phyloP scores from a whole-genome alignment of 2,329 filamentous ascomycete genomes.

The Metarhizium humberi region DNA sequence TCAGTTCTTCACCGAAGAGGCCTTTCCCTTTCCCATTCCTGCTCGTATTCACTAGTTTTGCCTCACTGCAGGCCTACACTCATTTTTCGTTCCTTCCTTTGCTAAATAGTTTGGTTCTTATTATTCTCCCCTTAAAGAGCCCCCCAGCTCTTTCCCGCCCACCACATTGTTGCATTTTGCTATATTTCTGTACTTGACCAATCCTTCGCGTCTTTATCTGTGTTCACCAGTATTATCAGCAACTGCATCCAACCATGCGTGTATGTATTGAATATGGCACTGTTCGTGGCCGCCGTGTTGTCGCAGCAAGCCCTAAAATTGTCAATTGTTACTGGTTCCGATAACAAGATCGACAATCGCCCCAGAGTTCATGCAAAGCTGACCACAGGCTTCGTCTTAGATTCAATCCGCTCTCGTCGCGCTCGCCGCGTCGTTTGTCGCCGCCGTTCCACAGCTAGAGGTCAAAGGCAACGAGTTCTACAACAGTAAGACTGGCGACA shows the following conservation, averaged over 20 bases:
- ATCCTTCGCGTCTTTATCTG: slow-evolving; percentile 1
- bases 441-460: slow-evolving; percentile 48
- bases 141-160: not conserved
- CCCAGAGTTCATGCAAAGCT: not conserved
- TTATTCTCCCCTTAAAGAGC: not conserved
- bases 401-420: slow-evolving; percentile 39
- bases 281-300: not conserved
- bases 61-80: slow-evolving; percentile 2
- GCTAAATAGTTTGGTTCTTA: too few species aligned
- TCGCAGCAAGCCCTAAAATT: not conserved
- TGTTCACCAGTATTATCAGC: not conserved
- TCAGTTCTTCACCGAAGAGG: not conserved
- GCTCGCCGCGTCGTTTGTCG: slow-evolving; percentile 41
- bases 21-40: not conserved
- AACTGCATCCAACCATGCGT: slow-evolving; percentile 9
- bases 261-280: slow-evolving; percentile 6
- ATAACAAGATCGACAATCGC: not conserved
- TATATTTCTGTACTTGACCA: not conserved
- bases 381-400: slow-evolving; percentile 12
- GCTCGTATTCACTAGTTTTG: not conserved
- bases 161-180: not conserved
- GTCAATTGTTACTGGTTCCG: not conserved
- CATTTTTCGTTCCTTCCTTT: not conserved
- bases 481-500: slow-evolving; percentile 47
- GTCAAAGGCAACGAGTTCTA: slow-evolving; percentile 51